Evolutionary conservation across 1,284 basidiomycete genomes (phyloP).

Genomic region (Heimioporus punctisporus): DNA sequence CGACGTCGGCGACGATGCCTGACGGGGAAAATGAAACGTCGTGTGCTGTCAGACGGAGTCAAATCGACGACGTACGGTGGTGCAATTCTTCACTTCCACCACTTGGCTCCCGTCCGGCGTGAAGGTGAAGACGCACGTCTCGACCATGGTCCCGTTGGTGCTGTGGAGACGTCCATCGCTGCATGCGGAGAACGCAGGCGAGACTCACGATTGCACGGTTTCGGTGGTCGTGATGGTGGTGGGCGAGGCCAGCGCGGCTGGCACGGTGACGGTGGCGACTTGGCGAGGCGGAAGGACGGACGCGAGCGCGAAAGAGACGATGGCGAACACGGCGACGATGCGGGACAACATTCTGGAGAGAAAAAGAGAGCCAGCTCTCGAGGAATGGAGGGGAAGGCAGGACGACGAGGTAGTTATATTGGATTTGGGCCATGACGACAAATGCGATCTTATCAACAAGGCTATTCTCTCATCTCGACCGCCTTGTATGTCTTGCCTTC

Average conservation of each 20-base stretch:
- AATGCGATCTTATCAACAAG: neutral
- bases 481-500: slow-evolving; percentile 74
- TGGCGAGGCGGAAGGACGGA: slow-evolving; percentile 28
- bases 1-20: slow-evolving; percentile 16
- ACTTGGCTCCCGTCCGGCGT: slow-evolving; percentile 60
- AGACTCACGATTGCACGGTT: slow-evolving; percentile 30
- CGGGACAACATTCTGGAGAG: slow-evolving; percentile 18
- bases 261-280: slow-evolving; percentile 16
- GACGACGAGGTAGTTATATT: slow-evolving; percentile 1
- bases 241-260: slow-evolving; percentile 23
- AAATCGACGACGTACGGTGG: slow-evolving; percentile 1
- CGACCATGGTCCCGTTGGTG: slow-evolving; percentile 51
- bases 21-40: neutral
- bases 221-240: slow-evolving; percentile 32
- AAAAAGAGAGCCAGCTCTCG: slow-evolving; percentile 35
- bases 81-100: slow-evolving; percentile 61
- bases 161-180: slow-evolving; percentile 16
- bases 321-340: slow-evolving; percentile 15
- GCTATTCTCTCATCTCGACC: slow-evolving; percentile 55
- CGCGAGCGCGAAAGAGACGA: slow-evolving; percentile 21
- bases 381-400: neutral
- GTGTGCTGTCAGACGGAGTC: neutral
- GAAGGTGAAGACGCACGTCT: slow-evolving; percentile 66
- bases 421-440: slow-evolving; percentile 12
- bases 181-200: neutral